Evolutionary conservation across 768 basidiomycete genomes (phyloP).

Genomic region (Saitozyma sp.): DNA sequence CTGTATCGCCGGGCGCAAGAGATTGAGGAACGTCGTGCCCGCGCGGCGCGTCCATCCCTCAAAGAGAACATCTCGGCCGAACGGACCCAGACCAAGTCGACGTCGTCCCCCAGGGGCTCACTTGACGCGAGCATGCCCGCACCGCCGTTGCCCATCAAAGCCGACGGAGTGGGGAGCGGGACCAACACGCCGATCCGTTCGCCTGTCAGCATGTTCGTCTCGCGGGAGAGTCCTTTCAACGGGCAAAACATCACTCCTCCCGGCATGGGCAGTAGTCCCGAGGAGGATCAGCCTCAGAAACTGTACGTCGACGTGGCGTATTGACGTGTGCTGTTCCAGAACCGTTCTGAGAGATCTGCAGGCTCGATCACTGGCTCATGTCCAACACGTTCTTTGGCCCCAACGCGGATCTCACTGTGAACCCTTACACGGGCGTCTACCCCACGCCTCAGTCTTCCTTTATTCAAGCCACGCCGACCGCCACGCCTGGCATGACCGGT

Average conservation of each 20-base stretch:
- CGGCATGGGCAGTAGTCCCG: constrained; percentile 22
- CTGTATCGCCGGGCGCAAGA: constrained; percentile 39
- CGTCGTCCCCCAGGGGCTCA: constrained; percentile 2
- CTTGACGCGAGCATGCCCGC: not conserved
- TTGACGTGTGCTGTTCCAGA: not conserved
- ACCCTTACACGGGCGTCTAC: constrained; percentile 16
- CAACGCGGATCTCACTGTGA: constrained; percentile 22
- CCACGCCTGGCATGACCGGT: not conserved
- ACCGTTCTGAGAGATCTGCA: constrained; percentile 1
- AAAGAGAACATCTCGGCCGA: constrained; percentile 34
- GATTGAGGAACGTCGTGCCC: constrained; percentile 22
- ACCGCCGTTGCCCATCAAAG: constrained; percentile 4
- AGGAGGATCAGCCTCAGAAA: constrained; percentile 48
- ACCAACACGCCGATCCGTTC: constrained; percentile 4
- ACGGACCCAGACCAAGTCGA: constrained; percentile 8
- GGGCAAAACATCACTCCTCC: not conserved
- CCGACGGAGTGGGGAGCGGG: not conserved
- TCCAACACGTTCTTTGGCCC: constrained; percentile 29
- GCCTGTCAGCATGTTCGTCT: not conserved
- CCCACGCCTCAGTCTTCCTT: not conserved
- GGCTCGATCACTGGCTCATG: constrained; percentile 48
- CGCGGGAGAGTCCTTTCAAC: constrained; percentile 9
- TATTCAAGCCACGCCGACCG: not conserved
- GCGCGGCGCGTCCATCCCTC: constrained; percentile 5
- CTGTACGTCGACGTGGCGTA: constrained; percentile 22